Evolutionary conservation across 345 rosid species (phyloP), one percentile per base, ranked within the genome.

Genomic region (Tarenaya hassleriana): DNA sequence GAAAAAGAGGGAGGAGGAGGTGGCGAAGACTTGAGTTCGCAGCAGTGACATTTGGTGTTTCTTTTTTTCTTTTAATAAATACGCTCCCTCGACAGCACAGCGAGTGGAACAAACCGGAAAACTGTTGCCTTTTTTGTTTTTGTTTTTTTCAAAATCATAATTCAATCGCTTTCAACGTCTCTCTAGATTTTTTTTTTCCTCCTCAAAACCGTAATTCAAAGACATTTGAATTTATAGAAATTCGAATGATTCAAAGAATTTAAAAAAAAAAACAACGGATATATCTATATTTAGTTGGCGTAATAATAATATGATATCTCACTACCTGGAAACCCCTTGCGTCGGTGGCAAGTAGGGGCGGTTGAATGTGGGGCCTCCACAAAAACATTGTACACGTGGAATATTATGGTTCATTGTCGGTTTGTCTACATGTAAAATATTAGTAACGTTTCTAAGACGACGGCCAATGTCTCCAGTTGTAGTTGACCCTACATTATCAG

Each of bases 21-120:
- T 64, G 69, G 52, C 69, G 10, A 13, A n/a, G 53, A 24, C 57
- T 50, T 55, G 62, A 38, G 44, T 16, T 41, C n/a, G 4, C 51
- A 16, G 41, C 63, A 50, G 52, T 64, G 63, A 56, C 63, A 64
- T 64, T 64, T 64, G n/a, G 53, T 64, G 62, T 39, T 17, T 47
- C 16, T 31, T 3, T 45, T 44, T 32, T 52, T 16, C 12, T 9
- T 52, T 38, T 16, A 33, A 10, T n/a, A n/a, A n/a, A n/a, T n/a
- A n/a, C 29, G 2, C 29, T 24, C 29, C 5, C 29, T 24, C 3
- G 29, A 24, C 5, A 24, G 5, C 29, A 24, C 5, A 24, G 5
- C 29, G 5, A 24, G 29, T 24, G 29, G 29, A 24, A 24, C 29
- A 2, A 24, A 24, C 29, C 2, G 29, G 3, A 24, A 24, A 24